phyloP scores from a whole-genome alignment of 495 filamentous ascomycete genomes.

The Trichocladium antarcticum region DNA sequence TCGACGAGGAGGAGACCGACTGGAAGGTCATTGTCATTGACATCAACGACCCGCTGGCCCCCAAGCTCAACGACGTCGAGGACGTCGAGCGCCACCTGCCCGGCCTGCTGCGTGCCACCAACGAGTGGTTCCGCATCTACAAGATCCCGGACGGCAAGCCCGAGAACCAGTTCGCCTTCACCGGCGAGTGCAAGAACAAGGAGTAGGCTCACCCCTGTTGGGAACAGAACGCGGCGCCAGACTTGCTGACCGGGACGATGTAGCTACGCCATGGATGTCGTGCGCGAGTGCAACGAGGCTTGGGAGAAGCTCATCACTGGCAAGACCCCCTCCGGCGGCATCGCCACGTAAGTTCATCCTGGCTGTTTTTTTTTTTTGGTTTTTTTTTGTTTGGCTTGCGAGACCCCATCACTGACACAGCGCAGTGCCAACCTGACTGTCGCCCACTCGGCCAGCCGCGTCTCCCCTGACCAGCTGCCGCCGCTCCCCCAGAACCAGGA shows the following conservation, averaged over 20 bases:
- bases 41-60: slow-evolving; percentile 89
- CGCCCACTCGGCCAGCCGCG: slow-evolving; percentile 53
- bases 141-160: slow-evolving; percentile 99
- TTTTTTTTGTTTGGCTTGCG: not conserved
- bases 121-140: slow-evolving; percentile 99
- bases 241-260: slow-evolving; percentile 18
- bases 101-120: slow-evolving; percentile 90
- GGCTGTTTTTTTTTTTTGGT: no score
- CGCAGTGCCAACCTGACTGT: slow-evolving; percentile 69
- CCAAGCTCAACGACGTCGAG: slow-evolving; percentile 97
- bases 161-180: slow-evolving; percentile 99
- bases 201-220: slow-evolving; percentile 44
- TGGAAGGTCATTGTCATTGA: slow-evolving; percentile 99
- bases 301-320: slow-evolving; percentile 94
- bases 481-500: slow-evolving; percentile 67
- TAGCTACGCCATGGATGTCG: slow-evolving; percentile 84
- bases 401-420: not conserved
- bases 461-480: slow-evolving; percentile 51
- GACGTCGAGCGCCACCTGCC: slow-evolving; percentile 98
- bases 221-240: no score
- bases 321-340: slow-evolving; percentile 62
- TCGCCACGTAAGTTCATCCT: slow-evolving; percentile 59
- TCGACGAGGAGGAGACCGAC: slow-evolving; percentile 99
- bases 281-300: slow-evolving; percentile 90
- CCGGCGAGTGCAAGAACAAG: slow-evolving; percentile 99